Conservation (phyloP, 2,329 filamentous ascomycete genomes). For the Orbilia brochopaga region DNA sequence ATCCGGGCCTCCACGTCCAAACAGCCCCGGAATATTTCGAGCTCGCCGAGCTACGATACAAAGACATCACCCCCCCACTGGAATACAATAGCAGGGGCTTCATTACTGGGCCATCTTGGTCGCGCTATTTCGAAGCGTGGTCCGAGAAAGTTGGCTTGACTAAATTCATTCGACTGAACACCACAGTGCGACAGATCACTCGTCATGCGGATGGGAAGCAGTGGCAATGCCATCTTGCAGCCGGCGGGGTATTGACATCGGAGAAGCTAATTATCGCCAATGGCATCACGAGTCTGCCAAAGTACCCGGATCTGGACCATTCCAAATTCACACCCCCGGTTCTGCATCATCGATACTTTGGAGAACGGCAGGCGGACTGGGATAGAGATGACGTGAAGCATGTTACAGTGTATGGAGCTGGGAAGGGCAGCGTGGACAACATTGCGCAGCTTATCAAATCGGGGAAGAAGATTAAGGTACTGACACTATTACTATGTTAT, state of each 20-base stretch:
- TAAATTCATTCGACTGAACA: conserved; percentile 62
- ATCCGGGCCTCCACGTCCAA: conserved; percentile 60
- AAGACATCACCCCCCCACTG: conserved; percentile 55
- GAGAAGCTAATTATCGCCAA: conserved; percentile 68
- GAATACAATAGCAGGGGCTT: conserved; percentile 63
- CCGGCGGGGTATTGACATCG: conserved; percentile 52
- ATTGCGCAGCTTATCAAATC: conserved; percentile 66
- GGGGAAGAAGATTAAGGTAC: conserved; percentile 63
- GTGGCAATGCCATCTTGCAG: conserved; percentile 50
- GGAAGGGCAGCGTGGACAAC: conserved; percentile 70
- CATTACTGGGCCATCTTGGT: conserved; percentile 65
- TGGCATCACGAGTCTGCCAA: conserved; percentile 67
- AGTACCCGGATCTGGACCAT: conserved; percentile 63
- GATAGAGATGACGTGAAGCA: conserved; percentile 57
- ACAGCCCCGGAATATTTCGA: conserved; percentile 59
- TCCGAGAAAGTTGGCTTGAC: conserved; percentile 64
- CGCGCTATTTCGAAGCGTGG: conserved; percentile 66
- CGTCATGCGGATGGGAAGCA: conserved; percentile 55
- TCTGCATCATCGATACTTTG: conserved; percentile 67
- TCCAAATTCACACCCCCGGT: conserved; percentile 63
- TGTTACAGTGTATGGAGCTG: conserved; percentile 66
- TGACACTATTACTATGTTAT: neutral
- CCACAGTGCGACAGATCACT: conserved; percentile 58
- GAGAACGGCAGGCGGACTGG: conserved; percentile 56
- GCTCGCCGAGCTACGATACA: conserved; percentile 58